Evolutionary conservation across 345 rosid genomes (phyloP), one percentile per base, ranked within the genome.

Genomic region (Boechera divaricarpa): DNA sequence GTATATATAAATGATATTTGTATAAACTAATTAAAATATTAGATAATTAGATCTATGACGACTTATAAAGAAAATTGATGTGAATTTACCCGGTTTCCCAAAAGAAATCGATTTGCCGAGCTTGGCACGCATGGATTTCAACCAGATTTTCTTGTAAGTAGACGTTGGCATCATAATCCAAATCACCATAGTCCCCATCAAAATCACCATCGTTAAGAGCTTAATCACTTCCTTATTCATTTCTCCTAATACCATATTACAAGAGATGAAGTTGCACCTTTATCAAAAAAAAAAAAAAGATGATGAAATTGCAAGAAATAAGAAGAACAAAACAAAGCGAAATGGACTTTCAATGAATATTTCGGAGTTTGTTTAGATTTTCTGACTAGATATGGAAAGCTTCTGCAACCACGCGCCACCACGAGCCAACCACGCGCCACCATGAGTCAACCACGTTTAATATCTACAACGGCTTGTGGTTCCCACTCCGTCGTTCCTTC

Each of bases 91-190:
- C 88, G 90, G 57, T 36, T 6, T 62, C 57, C 93, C 91, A 21
- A 92, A 74, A 75, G 67, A 89, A 3, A 79, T 82, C 1, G 92
- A 83, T n/a, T 29, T 1, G 10, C 64, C 47, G 18, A 69, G 36
- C 55, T 86, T 76, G 35, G 69, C 31, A 38, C 72, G 62, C 80
- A 89, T 67, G 24, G 28, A 7, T 33, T 66, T 71, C 36, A 31
- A 59, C 95, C 92, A 88, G 8, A 44, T 11, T 3, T 70, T 41
- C 68, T 64, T 66, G 78, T 72, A 92, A 10, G 83, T 83, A 33
- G 70, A 74, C 15, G 92, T 87, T 31, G 96, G 86, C 77, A 58
- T 67, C 89, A 90, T 71, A 55, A 85, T 69, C 96, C 92, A 90
- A 58, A 90, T 55, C 85, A 88, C 38, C 51, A 86, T 54, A 70